A percentile compares a stretch with the other conserved stretches of the same genome.
These are phyloP conservation scores for Ascocoryne sarcoides DNA, from an alignment of 2,329 filamentous ascomycete genomes.

Conservation along the genomic window DNA sequence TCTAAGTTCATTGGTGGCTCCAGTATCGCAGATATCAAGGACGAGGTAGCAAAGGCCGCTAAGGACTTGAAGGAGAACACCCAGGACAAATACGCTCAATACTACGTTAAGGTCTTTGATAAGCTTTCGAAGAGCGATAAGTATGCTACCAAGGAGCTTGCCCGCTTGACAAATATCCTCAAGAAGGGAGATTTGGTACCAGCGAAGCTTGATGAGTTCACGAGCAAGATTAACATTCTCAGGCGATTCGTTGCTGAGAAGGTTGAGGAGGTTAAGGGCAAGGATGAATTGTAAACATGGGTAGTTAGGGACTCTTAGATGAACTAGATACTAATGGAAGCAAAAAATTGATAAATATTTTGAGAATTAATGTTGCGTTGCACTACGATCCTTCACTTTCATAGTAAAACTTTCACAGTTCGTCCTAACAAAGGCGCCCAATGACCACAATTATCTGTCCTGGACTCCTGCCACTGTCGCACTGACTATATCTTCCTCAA, in stretches of 20 bases:
- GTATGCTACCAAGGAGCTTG: constrained; percentile 79
- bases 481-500: too few species aligned
- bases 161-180: constrained; percentile 69
- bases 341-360: constrained; percentile 6
- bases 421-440: neutral
- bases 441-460: too few species aligned
- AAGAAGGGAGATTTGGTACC: constrained; percentile 78
- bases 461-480: too few species aligned
- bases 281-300: constrained; percentile 41
- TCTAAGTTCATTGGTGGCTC: constrained; percentile 58
- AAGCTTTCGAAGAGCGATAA: constrained; percentile 72
- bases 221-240: constrained; percentile 80
- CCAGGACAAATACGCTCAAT: constrained; percentile 74
- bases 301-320: constrained; percentile 2
- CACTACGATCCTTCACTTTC: neutral
- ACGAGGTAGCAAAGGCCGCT: constrained; percentile 65
- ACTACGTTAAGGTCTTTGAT: constrained; percentile 86
- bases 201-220: constrained; percentile 82
- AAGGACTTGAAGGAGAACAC: constrained; percentile 52
- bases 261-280: constrained; percentile 50
- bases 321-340: too few species aligned
- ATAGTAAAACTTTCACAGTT: neutral
- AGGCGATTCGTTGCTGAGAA: constrained; percentile 59
- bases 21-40: constrained; percentile 51
- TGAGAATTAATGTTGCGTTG: too few species aligned